These are phyloP conservation scores for Carpinus fangiana DNA, from an alignment of 306 rosid species.

Conservation along the genomic window DNA sequence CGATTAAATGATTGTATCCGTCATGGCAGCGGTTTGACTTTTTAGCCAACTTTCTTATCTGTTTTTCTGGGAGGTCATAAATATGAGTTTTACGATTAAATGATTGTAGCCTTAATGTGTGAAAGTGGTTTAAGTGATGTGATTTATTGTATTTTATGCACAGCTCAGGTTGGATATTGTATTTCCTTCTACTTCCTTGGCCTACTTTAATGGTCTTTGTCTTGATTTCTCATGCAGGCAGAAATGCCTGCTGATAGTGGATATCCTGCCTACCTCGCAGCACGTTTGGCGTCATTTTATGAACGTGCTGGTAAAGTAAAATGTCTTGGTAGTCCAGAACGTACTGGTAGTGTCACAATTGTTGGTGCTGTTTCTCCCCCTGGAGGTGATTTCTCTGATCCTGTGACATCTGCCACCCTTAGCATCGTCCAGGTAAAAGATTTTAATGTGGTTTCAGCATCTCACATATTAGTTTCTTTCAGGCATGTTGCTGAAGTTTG, in stretches of 20 bases:
- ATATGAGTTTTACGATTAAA: not conserved
- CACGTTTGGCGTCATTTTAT: constrained; percentile 98
- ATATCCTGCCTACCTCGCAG: constrained; percentile 98
- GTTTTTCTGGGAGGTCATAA: not conserved
- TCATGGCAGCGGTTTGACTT: not conserved
- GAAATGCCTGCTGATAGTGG: constrained; percentile 99
- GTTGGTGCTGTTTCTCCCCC: constrained; percentile 99
- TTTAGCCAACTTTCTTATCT: not conserved
- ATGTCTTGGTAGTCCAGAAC: constrained; percentile 98
- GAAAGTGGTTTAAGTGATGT: not conserved
- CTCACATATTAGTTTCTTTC: not conserved
- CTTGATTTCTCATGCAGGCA: constrained; percentile 54
- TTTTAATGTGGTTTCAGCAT: not conserved
- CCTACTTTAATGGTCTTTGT: constrained; percentile 19
- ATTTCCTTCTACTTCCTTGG: constrained; percentile 8
- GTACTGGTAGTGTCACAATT: constrained; percentile 97
- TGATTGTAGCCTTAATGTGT: not conserved
- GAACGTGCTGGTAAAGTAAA: constrained; percentile 99
- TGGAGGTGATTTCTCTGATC: constrained; percentile 99
- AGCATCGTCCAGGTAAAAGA: constrained; percentile 90
- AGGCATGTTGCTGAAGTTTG: not conserved
- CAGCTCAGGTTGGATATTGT: not conserved
- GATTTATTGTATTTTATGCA: not conserved
- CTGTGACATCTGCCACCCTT: constrained; percentile 99
- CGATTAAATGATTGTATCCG: not conserved